phyloP scores from a whole-genome alignment of 2,329 filamentous ascomycete species.

The Metarhizium sp. region DNA sequence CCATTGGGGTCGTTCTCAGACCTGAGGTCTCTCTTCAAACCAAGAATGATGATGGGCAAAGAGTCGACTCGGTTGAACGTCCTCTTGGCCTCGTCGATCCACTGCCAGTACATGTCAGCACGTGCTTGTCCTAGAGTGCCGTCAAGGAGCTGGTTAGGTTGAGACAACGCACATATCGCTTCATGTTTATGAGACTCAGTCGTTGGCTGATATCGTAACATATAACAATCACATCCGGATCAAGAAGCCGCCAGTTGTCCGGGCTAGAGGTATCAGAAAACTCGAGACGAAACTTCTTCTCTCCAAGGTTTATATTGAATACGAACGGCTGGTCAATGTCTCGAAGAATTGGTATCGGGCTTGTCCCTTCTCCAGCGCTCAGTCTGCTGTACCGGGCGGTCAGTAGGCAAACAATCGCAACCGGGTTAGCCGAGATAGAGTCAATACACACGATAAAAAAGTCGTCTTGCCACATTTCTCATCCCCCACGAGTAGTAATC shows the following conservation, averaged over 20 bases:
- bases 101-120: conserved; percentile 28
- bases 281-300: conserved; percentile 39
- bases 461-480: conserved; percentile 51
- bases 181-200: conserved; percentile 47
- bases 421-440: background rate
- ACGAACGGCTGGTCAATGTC: conserved; percentile 53
- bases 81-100: conserved; percentile 44
- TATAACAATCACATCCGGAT: conserved; percentile 47
- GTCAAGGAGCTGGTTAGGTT: background rate
- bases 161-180: conserved; percentile 37
- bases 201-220: conserved; percentile 55
- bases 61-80: conserved; percentile 36
- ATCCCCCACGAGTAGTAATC: conserved; percentile 50
- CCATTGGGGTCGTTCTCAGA: conserved; percentile 50
- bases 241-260: conserved; percentile 48
- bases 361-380: conserved; percentile 33
- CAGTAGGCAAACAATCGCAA: conserved; percentile 5
- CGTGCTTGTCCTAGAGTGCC: conserved; percentile 1
- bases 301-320: conserved; percentile 39
- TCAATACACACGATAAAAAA: conserved; percentile 46
- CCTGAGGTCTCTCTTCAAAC: conserved; percentile 51
- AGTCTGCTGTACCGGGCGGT: conserved; percentile 33
- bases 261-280: conserved; percentile 52
- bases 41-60: conserved; percentile 47
- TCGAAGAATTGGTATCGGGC: conserved; percentile 38